phyloP scores from a whole-genome alignment of 1,284 basidiomycete species.

The Porogramme epimiltina region DNA sequence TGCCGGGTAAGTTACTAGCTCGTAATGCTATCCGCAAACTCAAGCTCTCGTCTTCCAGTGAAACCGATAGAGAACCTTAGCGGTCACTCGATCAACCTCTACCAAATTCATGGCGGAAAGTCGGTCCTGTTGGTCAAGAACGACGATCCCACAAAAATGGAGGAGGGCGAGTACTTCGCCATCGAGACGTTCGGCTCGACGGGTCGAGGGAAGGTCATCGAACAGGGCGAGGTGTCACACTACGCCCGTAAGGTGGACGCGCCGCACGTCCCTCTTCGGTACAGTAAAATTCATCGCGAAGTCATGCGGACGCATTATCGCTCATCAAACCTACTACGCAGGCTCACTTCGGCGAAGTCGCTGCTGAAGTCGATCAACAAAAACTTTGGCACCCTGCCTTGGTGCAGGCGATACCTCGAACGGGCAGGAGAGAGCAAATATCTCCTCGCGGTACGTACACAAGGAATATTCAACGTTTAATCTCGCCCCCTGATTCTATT shows the following conservation, averaged over 20 bases:
- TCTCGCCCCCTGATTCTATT: neutral
- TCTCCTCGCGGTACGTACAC: conserved; percentile 75
- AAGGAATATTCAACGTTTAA: conserved; percentile 2
- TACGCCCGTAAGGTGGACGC: conserved; percentile 80
- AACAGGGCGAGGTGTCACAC: conserved; percentile 94
- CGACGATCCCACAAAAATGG: conserved; percentile 93
- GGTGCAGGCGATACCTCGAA: conserved; percentile 94
- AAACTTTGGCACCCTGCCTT: conserved; percentile 95
- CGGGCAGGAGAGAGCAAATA: conserved; percentile 95
- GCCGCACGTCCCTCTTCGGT: conserved; percentile 74
- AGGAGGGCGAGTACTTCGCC: conserved; percentile 98
- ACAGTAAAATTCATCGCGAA: conserved; percentile 22
- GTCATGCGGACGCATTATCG: neutral
- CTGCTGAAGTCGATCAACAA: conserved; percentile 89
- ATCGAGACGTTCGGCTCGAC: conserved; percentile 99
- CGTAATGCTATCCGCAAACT: neutral
- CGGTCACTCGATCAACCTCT: conserved; percentile 89
- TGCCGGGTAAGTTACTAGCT: conserved; percentile 66
- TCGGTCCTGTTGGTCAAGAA: conserved; percentile 91
- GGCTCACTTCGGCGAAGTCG: conserved; percentile 84
- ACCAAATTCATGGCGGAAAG: conserved; percentile 89
- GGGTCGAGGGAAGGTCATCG: conserved; percentile 91
- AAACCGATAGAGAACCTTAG: conserved; percentile 91
- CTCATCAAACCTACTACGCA: conserved; percentile 32
- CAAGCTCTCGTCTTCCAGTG: conserved; percentile 48